Evolutionary conservation across 2,329 filamentous ascomycete species (phyloP), one percentile per base, ranked within the genome.

Genomic region (Dactylella cylindrospora): DNA sequence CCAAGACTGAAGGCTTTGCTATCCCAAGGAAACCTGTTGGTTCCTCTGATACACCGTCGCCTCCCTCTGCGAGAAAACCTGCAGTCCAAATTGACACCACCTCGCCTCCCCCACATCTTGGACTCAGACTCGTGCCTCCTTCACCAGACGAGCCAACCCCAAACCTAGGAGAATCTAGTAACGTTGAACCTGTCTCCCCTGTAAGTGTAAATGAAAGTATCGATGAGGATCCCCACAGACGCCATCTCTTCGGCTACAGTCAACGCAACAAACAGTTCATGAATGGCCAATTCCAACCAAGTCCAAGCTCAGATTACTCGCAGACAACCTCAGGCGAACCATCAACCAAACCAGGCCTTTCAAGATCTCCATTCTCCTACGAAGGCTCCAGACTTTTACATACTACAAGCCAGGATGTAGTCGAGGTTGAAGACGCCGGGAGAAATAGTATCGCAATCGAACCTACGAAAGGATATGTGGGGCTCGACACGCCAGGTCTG

Each of bases 211-310:
- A 46, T 28, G 55, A 38, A 19, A 61, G 55, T 35, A 29, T 40
- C n/a, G 55, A 61, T 29, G 55, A 61, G 19, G 55, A 61, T 26
- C 55, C 55, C 4, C 55, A 61, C 31, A 47, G 28, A 17, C 55
- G 55, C 3, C 55, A 61, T 44, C 15, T 61, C 8, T 61, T 61
- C 43, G 23, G 31, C 7, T 59, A 59, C 23, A 46, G 40, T 20
- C 35, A 53, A 15, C 29, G 22, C 10, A 61, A 61, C 15, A 61
- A 61, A 26, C 47, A 61, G 20, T 49, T 61, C 22, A 22, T 61
- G 36, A 61, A 53, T 26, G 55, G 55, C 31, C 19, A 61, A 17
- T 51, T 36, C 29, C 46, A 61, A 23, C 55, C 47, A 19, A 61
- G 55, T 29, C 55, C 47, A 8, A 47, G 47, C 1, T 61, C 55